Base-by-base conservation (phyloP, 1,139 yeast species). In the Pichia norvegensis region DNA sequence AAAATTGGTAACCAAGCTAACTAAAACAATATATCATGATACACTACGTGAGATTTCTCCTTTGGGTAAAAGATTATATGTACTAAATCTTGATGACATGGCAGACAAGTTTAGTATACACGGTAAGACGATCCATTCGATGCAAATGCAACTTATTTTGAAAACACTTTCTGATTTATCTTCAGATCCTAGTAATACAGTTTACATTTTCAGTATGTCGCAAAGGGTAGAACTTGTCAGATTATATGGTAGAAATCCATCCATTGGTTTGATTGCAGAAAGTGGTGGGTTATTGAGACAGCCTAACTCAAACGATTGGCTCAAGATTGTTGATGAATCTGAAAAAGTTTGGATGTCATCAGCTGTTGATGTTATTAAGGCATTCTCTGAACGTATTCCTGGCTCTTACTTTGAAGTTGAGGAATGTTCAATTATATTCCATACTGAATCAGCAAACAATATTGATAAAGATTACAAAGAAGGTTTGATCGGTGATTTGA, bases 231-330 rank as follows among this genome's bases (percentile, higher is more conserved):
- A 80, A 38, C 67, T 88, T 58, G 86, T 84, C 53, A 71, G 85
- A 43, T 64, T 79, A 45, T 88, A 81, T 64, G 72, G 82, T 35
- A 74, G 88, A 50, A 74, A 79, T 13, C 79, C 83, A 1, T 76
- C 76, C 38, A 61, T 90, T 33, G 97, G 97, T 0, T 68, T 90
- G 44, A 79, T 90, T 53, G 95, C 96, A 1, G 97, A 90, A 63
- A 81, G 84, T 60, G 97, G 97, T 35, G 95, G 88, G 2, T 81
- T 70, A 53, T 74, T 84, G 29, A 79, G 76, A 58, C 59, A 82
- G 23, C 72, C 78, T 29, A 73, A 73, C 2, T 63, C 70, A 11
- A 68, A 70, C 25, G 67, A 68, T 16, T 90, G 97, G 97, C 66
- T 77, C 33, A 72, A 85, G 3, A 68, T 85, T 39, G 76, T 77